Percentiles rank a stretch among this genome's conserved stretches.
These are phyloP conservation scores for Penicillium sp. DNA, from an alignment of 2,329 filamentous ascomycete genomes.

Conservation along the genomic window DNA sequence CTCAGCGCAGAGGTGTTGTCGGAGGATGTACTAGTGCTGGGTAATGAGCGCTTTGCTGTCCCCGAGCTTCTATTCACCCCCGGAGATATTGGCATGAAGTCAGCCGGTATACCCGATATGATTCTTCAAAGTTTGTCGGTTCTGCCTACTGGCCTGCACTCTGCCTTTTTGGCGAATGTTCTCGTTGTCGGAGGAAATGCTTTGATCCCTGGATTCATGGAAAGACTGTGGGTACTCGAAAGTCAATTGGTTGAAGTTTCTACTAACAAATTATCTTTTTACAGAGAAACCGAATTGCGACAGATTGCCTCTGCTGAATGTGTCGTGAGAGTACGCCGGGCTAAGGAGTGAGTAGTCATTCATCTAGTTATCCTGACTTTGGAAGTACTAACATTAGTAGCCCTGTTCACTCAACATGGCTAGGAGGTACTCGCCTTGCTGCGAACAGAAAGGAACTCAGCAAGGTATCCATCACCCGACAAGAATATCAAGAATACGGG, in stretches of 20 bases:
- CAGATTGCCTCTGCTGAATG: slow-evolving; percentile 73
- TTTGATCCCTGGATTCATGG: slow-evolving; percentile 74
- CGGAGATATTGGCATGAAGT: slow-evolving; percentile 76
- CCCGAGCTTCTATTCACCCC: slow-evolving; percentile 90
- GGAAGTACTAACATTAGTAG: slow-evolving; percentile 28
- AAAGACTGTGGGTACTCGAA: slow-evolving; percentile 58
- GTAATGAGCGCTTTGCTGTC: slow-evolving; percentile 87
- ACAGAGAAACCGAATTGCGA: slow-evolving; percentile 65
- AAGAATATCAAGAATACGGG: slow-evolving; percentile 88
- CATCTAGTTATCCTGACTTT: neutral
- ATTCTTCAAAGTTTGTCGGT: slow-evolving; percentile 73
- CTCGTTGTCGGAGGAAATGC: slow-evolving; percentile 85
- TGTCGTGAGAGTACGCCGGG: slow-evolving; percentile 68
- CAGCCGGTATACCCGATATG: slow-evolving; percentile 78
- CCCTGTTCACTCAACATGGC: slow-evolving; percentile 79
- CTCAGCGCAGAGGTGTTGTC: slow-evolving; percentile 47
- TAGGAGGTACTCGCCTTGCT: slow-evolving; percentile 76
- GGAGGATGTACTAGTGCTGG: slow-evolving; percentile 81
- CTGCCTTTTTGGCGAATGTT: slow-evolving; percentile 79
- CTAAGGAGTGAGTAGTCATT: slow-evolving; percentile 54
- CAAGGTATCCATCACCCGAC: slow-evolving; percentile 72
- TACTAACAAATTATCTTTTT: slow-evolving; percentile 19
- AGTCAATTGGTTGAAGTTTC: neutral
- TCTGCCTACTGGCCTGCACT: slow-evolving; percentile 79
- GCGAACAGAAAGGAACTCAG: slow-evolving; percentile 63